Conservation (phyloP, 805 yeast species). For the Metschnikowia orientalis region DNA sequence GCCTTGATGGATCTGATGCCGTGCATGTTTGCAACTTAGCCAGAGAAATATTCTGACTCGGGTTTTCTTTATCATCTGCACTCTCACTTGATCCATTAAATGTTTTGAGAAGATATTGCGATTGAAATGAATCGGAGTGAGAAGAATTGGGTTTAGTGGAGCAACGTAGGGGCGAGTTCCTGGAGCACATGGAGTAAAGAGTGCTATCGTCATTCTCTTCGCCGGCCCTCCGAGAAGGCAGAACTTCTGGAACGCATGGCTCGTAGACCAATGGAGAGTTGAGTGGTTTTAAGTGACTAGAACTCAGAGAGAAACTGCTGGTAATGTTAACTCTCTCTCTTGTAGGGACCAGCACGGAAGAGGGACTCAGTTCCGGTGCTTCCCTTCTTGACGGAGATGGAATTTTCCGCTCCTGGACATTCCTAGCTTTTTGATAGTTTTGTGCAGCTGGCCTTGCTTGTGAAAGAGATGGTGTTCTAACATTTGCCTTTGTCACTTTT, state of each 20-base stretch:
- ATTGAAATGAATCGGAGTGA: too few species aligned
- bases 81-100: too few species aligned
- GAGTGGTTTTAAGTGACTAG: slow-evolving; percentile 9
- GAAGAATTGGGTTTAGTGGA: too few species aligned
- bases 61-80: slow-evolving; percentile 17
- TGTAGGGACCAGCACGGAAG: too few species aligned
- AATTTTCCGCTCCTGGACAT: too few species aligned
- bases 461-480: slow-evolving; percentile 3
- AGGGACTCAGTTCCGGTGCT: too few species aligned
- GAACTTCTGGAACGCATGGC: too few species aligned
- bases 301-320: neutral
- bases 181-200: slow-evolving; percentile 17
- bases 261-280: slow-evolving; percentile 5
- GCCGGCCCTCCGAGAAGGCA: neutral
- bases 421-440: too few species aligned
- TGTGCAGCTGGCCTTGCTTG: too few species aligned
- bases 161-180: slow-evolving; percentile 14
- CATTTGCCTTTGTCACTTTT: slow-evolving; percentile 7
- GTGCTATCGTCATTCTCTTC: slow-evolving; percentile 11
- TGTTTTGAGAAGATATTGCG: too few species aligned
- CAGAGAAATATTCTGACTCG: slow-evolving; percentile 8
- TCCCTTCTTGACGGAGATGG: too few species aligned
- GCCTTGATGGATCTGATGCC: slow-evolving; percentile 1
- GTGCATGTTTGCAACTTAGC: slow-evolving; percentile 11
- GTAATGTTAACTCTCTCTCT: neutral